Conservation (phyloP, 2,329 filamentous ascomycete genomes). For the Alternaria brassicae region DNA sequence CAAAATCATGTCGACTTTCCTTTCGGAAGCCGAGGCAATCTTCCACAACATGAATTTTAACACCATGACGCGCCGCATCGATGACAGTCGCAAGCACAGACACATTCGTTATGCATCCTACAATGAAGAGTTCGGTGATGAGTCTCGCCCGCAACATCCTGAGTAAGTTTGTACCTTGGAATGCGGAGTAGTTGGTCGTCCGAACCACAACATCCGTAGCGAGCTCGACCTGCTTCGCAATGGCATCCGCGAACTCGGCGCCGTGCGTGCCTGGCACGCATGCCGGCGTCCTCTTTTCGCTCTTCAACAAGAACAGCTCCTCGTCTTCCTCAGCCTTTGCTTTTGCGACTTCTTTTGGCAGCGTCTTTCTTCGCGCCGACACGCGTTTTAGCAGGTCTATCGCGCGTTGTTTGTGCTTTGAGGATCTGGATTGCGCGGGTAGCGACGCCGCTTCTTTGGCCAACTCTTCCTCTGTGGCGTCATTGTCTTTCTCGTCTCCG, state of each 20-base stretch:
- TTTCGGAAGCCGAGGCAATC: constrained; percentile 87
- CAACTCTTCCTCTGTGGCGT: constrained; percentile 44
- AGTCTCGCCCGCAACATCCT: constrained; percentile 82
- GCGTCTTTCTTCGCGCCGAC: constrained; percentile 39
- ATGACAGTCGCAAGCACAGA: constrained; percentile 91
- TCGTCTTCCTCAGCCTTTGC: constrained; percentile 51
- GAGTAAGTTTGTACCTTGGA: constrained; percentile 76
- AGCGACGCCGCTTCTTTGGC: constrained; percentile 29
- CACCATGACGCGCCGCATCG: constrained; percentile 86
- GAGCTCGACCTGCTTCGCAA: constrained; percentile 58
- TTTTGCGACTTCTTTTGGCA: constrained; percentile 37
- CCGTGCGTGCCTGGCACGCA: constrained; percentile 55
- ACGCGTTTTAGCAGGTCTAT: constrained; percentile 49
- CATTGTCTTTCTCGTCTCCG: constrained; percentile 44
- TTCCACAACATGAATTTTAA: constrained; percentile 84
- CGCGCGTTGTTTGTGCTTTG: constrained; percentile 47
- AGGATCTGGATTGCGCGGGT: constrained; percentile 42
- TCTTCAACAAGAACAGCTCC: constrained; percentile 55
- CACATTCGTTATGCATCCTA: constrained; percentile 84
- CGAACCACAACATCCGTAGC: constrained; percentile 62
- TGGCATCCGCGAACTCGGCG: constrained; percentile 58
- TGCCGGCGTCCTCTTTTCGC: constrained; percentile 49
- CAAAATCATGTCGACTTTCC: constrained; percentile 71
- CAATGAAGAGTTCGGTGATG: constrained; percentile 88
- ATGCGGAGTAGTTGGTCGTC: constrained; percentile 89